A percentile compares a stretch with the other conserved stretches of the same genome.
These are phyloP conservation scores for Ceriops zippeliana DNA, from an alignment of 345 rosid species.

Conservation along the genomic window DNA sequence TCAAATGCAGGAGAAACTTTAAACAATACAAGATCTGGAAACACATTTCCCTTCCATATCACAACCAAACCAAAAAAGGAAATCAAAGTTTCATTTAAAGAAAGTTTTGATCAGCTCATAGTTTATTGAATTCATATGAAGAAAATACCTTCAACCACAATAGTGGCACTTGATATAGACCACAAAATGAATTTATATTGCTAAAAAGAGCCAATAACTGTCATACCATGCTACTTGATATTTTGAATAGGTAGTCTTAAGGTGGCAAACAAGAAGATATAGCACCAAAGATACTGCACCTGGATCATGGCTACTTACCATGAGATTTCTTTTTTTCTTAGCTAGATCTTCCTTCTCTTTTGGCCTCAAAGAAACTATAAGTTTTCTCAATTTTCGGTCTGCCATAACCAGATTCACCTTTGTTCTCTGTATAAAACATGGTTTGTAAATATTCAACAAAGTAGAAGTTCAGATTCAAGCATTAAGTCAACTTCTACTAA, in stretches of 20 bases:
- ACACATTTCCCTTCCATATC: not conserved
- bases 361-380: constrained; percentile 73
- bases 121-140: not conserved
- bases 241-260: constrained; percentile 1
- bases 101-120: not conserved
- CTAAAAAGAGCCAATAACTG: not conserved
- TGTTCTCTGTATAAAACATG: constrained; percentile 53
- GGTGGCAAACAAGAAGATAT: not conserved
- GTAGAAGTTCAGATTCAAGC: constrained; percentile 8
- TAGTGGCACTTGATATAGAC: not conserved
- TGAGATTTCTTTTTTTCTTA: constrained; percentile 71
- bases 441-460: constrained; percentile 4
- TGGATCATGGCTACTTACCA: constrained; percentile 47
- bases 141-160: not conserved
- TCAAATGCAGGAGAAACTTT: not conserved
- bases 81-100: not conserved
- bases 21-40: constrained; percentile 2
- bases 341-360: constrained; percentile 69
- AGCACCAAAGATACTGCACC: constrained; percentile 7
- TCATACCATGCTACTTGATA: not conserved
- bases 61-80: constrained; percentile 3
- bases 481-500: constrained; percentile 29
- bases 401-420: constrained; percentile 56
- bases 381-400: constrained; percentile 62
- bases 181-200: not conserved